Evolutionary conservation across 345 rosid genomes (phyloP), one percentile per base, ranked within the genome.

Genomic region (Gossypium bickii): DNA sequence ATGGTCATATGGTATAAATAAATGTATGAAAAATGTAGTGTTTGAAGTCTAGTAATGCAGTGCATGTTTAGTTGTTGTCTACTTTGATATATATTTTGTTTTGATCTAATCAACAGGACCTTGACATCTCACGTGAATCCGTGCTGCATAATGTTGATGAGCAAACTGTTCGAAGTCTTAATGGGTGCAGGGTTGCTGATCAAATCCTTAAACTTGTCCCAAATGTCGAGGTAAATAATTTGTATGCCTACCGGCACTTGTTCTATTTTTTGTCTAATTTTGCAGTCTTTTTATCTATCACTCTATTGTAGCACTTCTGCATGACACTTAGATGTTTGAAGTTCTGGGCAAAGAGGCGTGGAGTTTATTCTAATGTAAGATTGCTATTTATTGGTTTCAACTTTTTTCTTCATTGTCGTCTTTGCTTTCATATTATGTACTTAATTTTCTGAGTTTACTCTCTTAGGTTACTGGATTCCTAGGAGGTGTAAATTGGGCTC

Each of bases 131-230:
- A 15, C 74, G 81, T 74, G 83, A 78, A 20, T 84, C 93, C 60
- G 94, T 94, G 78, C 84, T 92, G 22, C 79, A 84, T 61, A 81
- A 91, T 67, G 90, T 89, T 59, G 98, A 94, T 85, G 98, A 92
- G 82, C 98, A 87, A 55, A 91, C 97, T 41, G 98, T 87, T 69
- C 89, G 97, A 58, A 94, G 98, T 82, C 98, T 94, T 76, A 92
- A 92, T 84, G 98, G 98, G 12, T 94, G 98, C 87, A 86, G 98
- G 81, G 98, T 91, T 83, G 98, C 98, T n/a, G 98, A 92, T 82
- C 98, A 89, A 85, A 94, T 94, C 79, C 89, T 94, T 29, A 92
- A 87, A 80, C 93, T 89, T 44, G 94, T 94, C 82, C 98, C 98
- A 49, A 89, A 89, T 80, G 82, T 88, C 76, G 87, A 94, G 98